Evolutionary conservation across 2,329 filamentous ascomycete genomes (phyloP).

Genomic region (Pseudogymnoascus sp.): DNA sequence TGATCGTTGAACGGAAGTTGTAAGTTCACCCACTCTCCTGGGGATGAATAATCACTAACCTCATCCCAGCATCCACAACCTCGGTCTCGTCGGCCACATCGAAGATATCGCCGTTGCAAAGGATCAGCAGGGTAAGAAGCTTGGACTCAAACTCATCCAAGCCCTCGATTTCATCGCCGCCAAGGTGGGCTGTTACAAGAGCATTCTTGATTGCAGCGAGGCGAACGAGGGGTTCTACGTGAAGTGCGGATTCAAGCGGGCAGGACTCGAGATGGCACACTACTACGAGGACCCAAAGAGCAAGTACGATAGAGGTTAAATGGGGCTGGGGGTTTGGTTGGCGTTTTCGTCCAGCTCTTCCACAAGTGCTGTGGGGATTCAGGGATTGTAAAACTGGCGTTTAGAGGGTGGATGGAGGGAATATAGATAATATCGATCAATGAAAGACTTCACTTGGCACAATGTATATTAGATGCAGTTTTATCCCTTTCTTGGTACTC

Average conservation of each 20-base stretch:
- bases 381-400: neutral
- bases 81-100: constrained; percentile 85
- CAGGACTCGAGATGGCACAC: constrained; percentile 93
- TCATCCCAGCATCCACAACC: constrained; percentile 58
- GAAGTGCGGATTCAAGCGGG: constrained; percentile 91
- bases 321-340: neutral
- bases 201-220: constrained; percentile 92
- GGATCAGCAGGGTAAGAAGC: constrained; percentile 95
- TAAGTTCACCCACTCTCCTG: constrained; percentile 35
- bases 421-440: constrained; percentile 5
- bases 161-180: constrained; percentile 83
- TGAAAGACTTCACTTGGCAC: neutral
- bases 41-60: constrained; percentile 16
- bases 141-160: constrained; percentile 87
- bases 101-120: constrained; percentile 95
- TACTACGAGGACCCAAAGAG: constrained; percentile 49
- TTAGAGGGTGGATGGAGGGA: neutral
- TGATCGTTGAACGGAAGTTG: constrained; percentile 94
- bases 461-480: neutral
- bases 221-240: constrained; percentile 96
- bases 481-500: neutral
- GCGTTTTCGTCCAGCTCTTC: neutral
- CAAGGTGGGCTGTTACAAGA: constrained; percentile 92
- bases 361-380: constrained; percentile 6
- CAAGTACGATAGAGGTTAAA: neutral